phyloP scores from a whole-genome alignment of 495 filamentous ascomycete genomes.

The Annulohypoxylon nitens region DNA sequence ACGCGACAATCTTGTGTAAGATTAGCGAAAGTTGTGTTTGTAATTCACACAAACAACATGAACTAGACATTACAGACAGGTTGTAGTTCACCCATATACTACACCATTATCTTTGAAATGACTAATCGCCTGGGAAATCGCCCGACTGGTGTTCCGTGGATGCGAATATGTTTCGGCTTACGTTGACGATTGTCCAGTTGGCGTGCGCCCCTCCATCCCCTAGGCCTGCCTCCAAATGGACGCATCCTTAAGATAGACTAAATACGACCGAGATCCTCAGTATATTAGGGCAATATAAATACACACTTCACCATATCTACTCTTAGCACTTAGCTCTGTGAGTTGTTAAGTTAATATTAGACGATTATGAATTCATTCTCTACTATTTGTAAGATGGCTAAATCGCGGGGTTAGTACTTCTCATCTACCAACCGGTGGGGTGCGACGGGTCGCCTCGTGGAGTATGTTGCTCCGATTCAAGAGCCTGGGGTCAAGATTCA shows the following conservation, averaged over 20 bases:
- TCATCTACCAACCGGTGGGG: constrained; percentile 7
- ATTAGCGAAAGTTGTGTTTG: constrained; percentile 3
- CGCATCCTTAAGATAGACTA: background rate
- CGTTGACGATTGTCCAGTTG: background rate
- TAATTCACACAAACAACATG: constrained; percentile 16
- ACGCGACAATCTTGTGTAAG: constrained; percentile 22
- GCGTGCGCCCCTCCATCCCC: background rate
- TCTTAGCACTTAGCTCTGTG: background rate
- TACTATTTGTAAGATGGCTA: constrained; percentile 15
- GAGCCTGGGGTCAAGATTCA: too few species aligned
- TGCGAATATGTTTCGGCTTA: background rate
- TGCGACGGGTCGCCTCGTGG: constrained; percentile 31
- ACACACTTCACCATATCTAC: background rate
- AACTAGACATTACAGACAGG: background rate
- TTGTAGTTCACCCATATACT: background rate
- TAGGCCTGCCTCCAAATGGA: background rate
- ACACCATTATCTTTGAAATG: background rate
- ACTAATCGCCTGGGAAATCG: background rate
- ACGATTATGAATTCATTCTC: constrained; percentile 18
- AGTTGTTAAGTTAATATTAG: constrained; percentile 5
- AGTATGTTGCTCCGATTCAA: constrained; percentile 34
- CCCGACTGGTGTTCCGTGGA: background rate
- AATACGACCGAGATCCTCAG: background rate
- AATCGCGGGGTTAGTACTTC: constrained; percentile 20
- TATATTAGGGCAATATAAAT: constrained; percentile 15